phyloP scores from a whole-genome alignment of 805 yeast genomes.

The Starmera amethionina region DNA sequence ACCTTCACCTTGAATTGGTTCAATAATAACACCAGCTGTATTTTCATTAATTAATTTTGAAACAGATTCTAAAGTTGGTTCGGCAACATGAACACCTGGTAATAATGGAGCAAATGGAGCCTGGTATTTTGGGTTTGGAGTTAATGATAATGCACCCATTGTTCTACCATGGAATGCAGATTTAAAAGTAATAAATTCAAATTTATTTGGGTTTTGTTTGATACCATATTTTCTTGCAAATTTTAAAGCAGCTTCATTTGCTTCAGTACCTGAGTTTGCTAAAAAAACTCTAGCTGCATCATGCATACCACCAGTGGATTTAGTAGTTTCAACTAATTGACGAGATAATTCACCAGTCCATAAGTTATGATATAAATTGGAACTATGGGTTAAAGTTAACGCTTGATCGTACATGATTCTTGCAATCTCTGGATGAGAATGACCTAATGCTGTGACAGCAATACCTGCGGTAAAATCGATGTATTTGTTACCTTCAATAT shows the following conservation, averaged over 20 bases:
- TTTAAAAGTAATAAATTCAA: constrained; percentile 77
- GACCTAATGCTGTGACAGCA: constrained; percentile 95
- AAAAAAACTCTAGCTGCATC: constrained; percentile 68
- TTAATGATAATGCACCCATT: constrained; percentile 86
- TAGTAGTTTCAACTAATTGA: constrained; percentile 60
- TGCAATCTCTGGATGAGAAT: constrained; percentile 66
- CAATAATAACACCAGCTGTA: constrained; percentile 83
- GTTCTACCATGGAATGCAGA: constrained; percentile 94
- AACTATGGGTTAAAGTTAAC: constrained; percentile 63
- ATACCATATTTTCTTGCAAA: constrained; percentile 78
- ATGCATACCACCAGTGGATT: constrained; percentile 66
- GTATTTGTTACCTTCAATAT: constrained; percentile 65
- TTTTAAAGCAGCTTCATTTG: constrained; percentile 72
- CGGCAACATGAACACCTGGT: constrained; percentile 77
- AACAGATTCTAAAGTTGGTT: constrained; percentile 51
- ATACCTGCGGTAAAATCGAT: constrained; percentile 94
- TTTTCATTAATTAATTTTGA: constrained; percentile 30
- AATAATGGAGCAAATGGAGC: constrained; percentile 83
- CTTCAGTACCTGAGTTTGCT: constrained; percentile 69
- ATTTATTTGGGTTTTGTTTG: constrained; percentile 39
- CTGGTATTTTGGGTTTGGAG: constrained; percentile 90
- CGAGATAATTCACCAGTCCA: constrained; percentile 76
- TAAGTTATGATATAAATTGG: constrained; percentile 76
- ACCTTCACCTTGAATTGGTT: constrained; percentile 98
- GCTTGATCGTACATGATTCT: constrained; percentile 68